Evolutionary conservation across 2,329 filamentous ascomycete genomes (phyloP), one percentile per base, ranked within the genome.

Genomic region (Claviceps africana): DNA sequence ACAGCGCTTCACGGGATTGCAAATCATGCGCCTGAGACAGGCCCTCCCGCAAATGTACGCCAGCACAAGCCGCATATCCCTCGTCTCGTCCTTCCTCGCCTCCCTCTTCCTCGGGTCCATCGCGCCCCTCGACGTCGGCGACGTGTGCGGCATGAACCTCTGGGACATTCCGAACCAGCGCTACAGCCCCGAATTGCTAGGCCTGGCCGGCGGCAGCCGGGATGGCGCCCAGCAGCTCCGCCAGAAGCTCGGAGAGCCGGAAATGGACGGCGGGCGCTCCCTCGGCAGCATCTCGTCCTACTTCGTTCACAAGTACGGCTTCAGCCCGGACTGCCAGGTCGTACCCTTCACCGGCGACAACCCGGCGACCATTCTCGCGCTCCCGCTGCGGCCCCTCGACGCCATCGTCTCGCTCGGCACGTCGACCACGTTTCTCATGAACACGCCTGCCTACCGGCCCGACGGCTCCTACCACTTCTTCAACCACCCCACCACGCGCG

Each of bases 361-460:
- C 70, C 93, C 90, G 25, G 85, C 89, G 1, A 97, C 93, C 1
- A 96, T 98, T 61, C 83, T 97, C 33, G 86, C 89, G 1, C 77
- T 97, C 19, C 93, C 93, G 3, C 76, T 97, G 42, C 82, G 86
- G 6, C 84, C 89, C 1, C 82, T 88, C 37, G 93, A 97, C 63
- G 91, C 90, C 56, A 96, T 97, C 65, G 89, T 97, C 39, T 94
- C 87, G 8, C 79, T 98, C 8, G 93, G 93, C 54, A 98, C 93
- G 1, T 94, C 87, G 31, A 96, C 91, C 1, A 98, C 93, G 3
- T 96, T 97, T 74, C 80, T 98, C 55, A 97, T 97, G 91, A 89
- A 86, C 62, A 97, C 93, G 4, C 83, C 88, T n/a, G 77, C 80
- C 61, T 97, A 95, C 76, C 84, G 84, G 65, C 88, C 93, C 2